Evolutionary conservation across 2,329 filamentous ascomycete genomes (phyloP).

Genomic region (Alternaria gaisen): DNA sequence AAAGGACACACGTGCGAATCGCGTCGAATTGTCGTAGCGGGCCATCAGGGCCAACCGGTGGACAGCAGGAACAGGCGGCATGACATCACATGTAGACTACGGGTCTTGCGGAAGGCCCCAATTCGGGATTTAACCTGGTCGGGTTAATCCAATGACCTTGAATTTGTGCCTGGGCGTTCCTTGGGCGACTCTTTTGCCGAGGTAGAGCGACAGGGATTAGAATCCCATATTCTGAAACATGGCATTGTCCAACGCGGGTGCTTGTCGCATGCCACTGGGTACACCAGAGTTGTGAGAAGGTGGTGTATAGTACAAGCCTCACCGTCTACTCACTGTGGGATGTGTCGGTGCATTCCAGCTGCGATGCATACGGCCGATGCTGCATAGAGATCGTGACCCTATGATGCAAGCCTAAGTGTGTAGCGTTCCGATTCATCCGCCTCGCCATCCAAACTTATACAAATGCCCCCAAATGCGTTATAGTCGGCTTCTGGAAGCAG

Average conservation of each 20-base stretch:
- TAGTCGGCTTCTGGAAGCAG: not conserved
- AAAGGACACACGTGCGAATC: not conserved
- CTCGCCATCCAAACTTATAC: slow-evolving; percentile 1
- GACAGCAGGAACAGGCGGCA: slow-evolving; percentile 13
- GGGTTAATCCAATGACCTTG: not conserved
- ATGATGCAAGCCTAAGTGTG: slow-evolving; percentile 1
- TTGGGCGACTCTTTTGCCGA: slow-evolving; percentile 3
- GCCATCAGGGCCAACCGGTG: slow-evolving; percentile 1
- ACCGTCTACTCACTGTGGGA: not conserved
- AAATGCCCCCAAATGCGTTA: not conserved
- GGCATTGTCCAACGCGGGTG: not conserved
- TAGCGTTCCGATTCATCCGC: slow-evolving; percentile 13
- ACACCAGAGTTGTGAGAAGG: not conserved
- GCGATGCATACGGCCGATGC: not conserved
- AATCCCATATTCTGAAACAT: slow-evolving; percentile 3
- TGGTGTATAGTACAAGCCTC: not conserved
- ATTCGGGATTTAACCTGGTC: slow-evolving; percentile 5
- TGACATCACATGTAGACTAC: slow-evolving; percentile 10
- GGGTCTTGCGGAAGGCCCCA: not conserved
- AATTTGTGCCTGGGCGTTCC: slow-evolving; percentile 11
- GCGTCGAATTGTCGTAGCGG: slow-evolving; percentile 6
- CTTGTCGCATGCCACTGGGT: not conserved
- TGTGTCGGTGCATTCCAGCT: not conserved
- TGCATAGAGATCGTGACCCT: not conserved
- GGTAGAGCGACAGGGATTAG: not conserved